Percentiles rank a stretch among this genome's conserved stretches.
Conservation (phyloP, 2,329 filamentous ascomycete genomes). For the Xylaria sp. region DNA sequence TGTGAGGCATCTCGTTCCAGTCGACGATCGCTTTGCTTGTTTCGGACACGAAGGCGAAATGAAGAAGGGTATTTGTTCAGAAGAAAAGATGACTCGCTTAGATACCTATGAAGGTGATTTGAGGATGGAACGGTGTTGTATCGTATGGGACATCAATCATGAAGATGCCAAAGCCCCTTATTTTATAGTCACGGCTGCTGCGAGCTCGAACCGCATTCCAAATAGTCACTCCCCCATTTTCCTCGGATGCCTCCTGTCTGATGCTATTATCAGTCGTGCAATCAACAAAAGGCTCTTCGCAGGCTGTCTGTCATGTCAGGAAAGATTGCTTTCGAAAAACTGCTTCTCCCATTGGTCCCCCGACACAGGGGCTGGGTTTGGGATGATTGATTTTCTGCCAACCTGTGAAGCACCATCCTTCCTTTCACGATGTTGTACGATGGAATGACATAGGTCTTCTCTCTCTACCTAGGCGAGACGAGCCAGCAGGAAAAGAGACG, state of each 20-base stretch:
- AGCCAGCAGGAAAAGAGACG: not conserved
- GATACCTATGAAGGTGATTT: conserved; percentile 12
- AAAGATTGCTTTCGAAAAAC: conserved; percentile 9
- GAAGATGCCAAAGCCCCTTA: conserved; percentile 2
- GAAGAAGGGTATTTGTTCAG: conserved; percentile 5
- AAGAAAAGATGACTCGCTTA: conserved; percentile 21
- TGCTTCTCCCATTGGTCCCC: conserved; percentile 23
- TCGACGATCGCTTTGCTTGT: not conserved
- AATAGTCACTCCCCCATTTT: not conserved
- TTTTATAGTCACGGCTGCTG: conserved; percentile 16
- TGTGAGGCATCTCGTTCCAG: conserved; percentile 25
- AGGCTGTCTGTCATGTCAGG: conserved; percentile 19
- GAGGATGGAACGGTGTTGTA: conserved; percentile 14
- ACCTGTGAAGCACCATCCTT: conserved; percentile 16
- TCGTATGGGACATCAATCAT: conserved; percentile 2
- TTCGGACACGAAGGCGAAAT: conserved; percentile 3
- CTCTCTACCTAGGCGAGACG: conserved; percentile 1
- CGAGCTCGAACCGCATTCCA: conserved; percentile 1
- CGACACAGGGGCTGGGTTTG: conserved; percentile 10
- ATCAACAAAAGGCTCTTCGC: conserved; percentile 15
- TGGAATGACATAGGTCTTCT: conserved; percentile 15
- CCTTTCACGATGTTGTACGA: conserved; percentile 21
- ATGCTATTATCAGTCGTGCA: conserved; percentile 10
- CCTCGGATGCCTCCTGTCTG: not conserved
- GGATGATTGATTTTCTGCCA: conserved; percentile 9